These are phyloP conservation scores for Coniferiporia weirii DNA, from an alignment of 1,284 basidiomycete genomes.

Conservation along the genomic window DNA sequence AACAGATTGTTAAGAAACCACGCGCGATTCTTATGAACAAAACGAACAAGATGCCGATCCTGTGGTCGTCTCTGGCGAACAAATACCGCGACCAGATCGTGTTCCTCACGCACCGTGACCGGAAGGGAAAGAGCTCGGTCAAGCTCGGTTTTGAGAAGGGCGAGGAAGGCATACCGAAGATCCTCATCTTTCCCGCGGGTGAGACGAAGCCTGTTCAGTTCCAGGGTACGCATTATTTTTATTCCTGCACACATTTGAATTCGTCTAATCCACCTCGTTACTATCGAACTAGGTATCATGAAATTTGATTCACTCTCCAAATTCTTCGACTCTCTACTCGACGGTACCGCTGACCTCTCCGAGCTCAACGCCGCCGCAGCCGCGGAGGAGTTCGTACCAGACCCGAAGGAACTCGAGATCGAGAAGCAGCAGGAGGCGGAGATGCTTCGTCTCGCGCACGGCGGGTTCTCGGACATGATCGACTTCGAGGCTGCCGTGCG, in stretches of 20 bases:
- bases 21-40: conserved; percentile 74
- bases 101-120: conserved; percentile 68
- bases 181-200: conserved; percentile 59
- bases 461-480: conserved; percentile 43
- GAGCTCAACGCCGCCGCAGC: conserved; percentile 35
- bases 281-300: conserved; percentile 40
- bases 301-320: conserved; percentile 62
- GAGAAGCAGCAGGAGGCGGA: conserved; percentile 48
- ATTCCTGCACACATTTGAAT: background rate
- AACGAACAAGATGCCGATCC: conserved; percentile 72
- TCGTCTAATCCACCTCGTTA: background rate
- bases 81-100: conserved; percentile 63
- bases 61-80: conserved; percentile 83
- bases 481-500: conserved; percentile 49
- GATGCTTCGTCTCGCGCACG: conserved; percentile 46
- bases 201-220: conserved; percentile 50
- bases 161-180: conserved; percentile 53
- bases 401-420: conserved; percentile 42
- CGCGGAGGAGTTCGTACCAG: conserved; percentile 36
- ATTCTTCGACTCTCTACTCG: conserved; percentile 63
- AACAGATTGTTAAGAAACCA: conserved; percentile 47
- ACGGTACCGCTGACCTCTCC: conserved; percentile 55
- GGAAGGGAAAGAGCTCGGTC: conserved; percentile 51
- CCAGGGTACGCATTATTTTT: conserved; percentile 42
- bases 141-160: conserved; percentile 50